Percentiles rank a stretch among this genome's conserved stretches.
Evolutionary conservation across 345 rosid species (phyloP).

Genomic region (Turnera subulata): DNA sequence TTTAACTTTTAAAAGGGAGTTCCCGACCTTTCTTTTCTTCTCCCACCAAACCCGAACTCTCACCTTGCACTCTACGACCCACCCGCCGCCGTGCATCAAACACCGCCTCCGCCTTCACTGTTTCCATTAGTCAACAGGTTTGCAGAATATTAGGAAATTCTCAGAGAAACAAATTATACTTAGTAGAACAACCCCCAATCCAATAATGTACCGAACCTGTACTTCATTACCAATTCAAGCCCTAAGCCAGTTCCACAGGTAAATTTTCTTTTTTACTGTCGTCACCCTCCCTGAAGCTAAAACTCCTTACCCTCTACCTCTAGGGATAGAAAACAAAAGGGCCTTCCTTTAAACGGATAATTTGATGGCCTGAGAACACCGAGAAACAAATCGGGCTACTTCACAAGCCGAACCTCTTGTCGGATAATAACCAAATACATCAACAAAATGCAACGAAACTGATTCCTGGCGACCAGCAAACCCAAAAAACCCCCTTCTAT

Average conservation of each 20-base stretch:
- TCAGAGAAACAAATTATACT: background rate
- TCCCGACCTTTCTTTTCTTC: too few species aligned
- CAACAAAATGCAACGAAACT: conserved; percentile 38
- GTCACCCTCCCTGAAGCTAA: conserved; percentile 56
- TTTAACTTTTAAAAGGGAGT: too few species aligned
- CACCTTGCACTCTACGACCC: too few species aligned
- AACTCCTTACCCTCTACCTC: conserved; percentile 84
- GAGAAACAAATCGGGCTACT: conserved; percentile 38
- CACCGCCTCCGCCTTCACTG: too few species aligned
- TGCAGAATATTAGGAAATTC: too few species aligned
- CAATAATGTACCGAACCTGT: conserved; percentile 15
- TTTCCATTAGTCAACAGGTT: too few species aligned
- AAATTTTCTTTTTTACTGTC: too few species aligned
- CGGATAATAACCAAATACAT: conserved; percentile 55
- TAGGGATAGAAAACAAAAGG: conserved; percentile 43
- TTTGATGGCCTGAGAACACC: conserved; percentile 61
- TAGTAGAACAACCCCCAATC: background rate
- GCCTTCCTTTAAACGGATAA: conserved; percentile 31
- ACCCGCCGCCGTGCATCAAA: too few species aligned
- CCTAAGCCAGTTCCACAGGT: conserved; percentile 4
- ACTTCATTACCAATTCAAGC: conserved; percentile 7
- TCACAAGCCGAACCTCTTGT: conserved; percentile 59
- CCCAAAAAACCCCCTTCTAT: conserved; percentile 21
- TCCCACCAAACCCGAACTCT: too few species aligned
- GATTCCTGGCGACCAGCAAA: conserved; percentile 21